These are phyloP conservation scores for Candida tetrigidarum DNA, from an alignment of 1,139 yeast species.

Conservation along the genomic window DNA sequence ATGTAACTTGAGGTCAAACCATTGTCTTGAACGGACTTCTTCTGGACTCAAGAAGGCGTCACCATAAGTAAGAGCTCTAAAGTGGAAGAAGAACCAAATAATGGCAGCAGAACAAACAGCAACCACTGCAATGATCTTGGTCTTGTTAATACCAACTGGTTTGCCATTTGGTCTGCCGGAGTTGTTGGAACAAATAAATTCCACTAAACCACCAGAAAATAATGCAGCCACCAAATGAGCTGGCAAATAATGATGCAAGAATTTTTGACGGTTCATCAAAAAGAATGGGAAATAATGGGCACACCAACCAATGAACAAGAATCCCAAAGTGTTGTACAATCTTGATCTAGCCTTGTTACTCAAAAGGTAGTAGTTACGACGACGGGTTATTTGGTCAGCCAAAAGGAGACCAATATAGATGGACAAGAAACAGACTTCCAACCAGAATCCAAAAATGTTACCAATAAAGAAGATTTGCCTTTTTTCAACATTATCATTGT, in stretches of 20 bases:
- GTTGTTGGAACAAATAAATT: slow-evolving; percentile 74
- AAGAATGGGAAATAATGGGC: slow-evolving; percentile 91
- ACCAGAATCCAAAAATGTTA: slow-evolving; percentile 91
- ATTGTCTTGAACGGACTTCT: slow-evolving; percentile 74
- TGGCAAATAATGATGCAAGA: slow-evolving; percentile 94
- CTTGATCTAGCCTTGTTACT: slow-evolving; percentile 68
- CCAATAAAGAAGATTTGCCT: slow-evolving; percentile 90
- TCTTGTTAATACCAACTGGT: slow-evolving; percentile 28
- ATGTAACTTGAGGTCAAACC: slow-evolving; percentile 83
- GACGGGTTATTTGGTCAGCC: slow-evolving; percentile 78
- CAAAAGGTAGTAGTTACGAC: slow-evolving; percentile 68
- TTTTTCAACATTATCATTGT: slow-evolving; percentile 73
- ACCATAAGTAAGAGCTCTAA: slow-evolving; percentile 89
- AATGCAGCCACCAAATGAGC: slow-evolving; percentile 92
- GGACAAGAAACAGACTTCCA: slow-evolving; percentile 71
- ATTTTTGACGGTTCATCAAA: slow-evolving; percentile 91
- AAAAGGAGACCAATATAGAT: slow-evolving; percentile 62
- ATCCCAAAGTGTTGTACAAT: slow-evolving; percentile 81
- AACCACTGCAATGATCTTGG: slow-evolving; percentile 38
- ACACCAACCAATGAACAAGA: slow-evolving; percentile 85
- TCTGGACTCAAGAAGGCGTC: slow-evolving; percentile 62
- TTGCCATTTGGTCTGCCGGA: slow-evolving; percentile 23
- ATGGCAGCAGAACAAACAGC: slow-evolving; percentile 49
- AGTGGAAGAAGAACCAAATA: slow-evolving; percentile 69
- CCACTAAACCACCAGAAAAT: slow-evolving; percentile 81